Evolutionary conservation across 1,284 basidiomycete genomes (phyloP).

Genomic region (Trichosporon asahii): DNA sequence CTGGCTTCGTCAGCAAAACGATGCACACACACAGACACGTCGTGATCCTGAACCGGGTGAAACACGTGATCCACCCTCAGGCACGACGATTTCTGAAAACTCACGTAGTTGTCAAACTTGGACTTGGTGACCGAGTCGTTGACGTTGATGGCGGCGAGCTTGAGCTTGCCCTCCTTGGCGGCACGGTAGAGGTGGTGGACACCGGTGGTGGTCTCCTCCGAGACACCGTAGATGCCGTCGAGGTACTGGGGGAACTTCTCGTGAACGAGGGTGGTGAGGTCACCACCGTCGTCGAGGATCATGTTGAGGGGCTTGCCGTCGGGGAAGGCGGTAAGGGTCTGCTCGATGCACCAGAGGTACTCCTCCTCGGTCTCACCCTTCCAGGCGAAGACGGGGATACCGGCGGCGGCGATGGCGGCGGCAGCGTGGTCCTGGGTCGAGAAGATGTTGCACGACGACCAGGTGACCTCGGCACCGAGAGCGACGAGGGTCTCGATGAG

Average conservation of each 20-base stretch:
- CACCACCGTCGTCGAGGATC: constrained; percentile 99
- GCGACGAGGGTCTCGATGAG: constrained; percentile 93
- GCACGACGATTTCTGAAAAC: constrained; percentile 14
- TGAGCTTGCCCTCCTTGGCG: constrained; percentile 91
- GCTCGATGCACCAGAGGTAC: constrained; percentile 97
- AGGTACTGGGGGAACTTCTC: constrained; percentile 92
- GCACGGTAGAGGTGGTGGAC: constrained; percentile 99
- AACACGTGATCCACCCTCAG: background rate
- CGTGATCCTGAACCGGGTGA: background rate
- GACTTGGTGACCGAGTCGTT: constrained; percentile 99
- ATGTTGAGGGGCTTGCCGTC: constrained; percentile 85
- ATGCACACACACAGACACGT: background rate
- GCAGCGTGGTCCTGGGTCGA: constrained; percentile 99
- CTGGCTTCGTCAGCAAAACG: constrained; percentile 57
- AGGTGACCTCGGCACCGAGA: constrained; percentile 95
- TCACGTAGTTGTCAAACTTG: constrained; percentile 74
- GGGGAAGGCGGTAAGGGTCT: constrained; percentile 72
- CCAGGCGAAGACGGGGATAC: constrained; percentile 98
- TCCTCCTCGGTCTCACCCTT: constrained; percentile 99
- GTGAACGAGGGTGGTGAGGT: constrained; percentile 91
- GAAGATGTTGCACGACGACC: constrained; percentile 99
- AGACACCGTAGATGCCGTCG: constrained; percentile 80
- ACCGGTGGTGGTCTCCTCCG: constrained; percentile 99
- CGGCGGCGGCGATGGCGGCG: constrained; percentile 95
- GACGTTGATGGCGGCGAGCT: constrained; percentile 99